Base-by-base conservation (phyloP, 1,139 yeast species). In the Kodamaea sp. region DNA sequence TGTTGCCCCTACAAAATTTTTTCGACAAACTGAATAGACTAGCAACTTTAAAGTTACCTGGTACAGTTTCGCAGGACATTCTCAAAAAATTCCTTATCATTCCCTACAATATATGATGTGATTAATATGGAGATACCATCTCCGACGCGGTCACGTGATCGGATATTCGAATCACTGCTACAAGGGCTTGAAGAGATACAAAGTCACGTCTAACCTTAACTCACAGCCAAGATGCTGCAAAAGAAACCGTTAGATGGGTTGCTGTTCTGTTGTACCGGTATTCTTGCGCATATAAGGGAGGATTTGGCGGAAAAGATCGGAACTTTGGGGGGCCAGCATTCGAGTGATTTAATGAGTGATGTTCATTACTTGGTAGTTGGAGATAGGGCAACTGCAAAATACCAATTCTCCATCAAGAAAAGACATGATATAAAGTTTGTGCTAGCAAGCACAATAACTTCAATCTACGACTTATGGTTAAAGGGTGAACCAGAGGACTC, bases 361-460 rank as follows among this genome's bases (percentile, higher is more conserved):
- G 85, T 82, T 7, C 72, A 76, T 33, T 77, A 76, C 41, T 60
- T 87, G 28, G 67, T 87, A 4, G 92, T 86, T 12, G 95, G 92
- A 1, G 72, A 72, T 37, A 56, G 78, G 22, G 65, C 74, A 43
- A 80, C 94, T 0, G 83, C 79, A 18, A 87, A 87, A 57, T 86
- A 80, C 57, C 63, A 63, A 38, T 86, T 72, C 55, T 80, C 85
- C 32, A 75, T 83, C 2, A 65, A 67, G 42, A 66, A 72, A 36
- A 61, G 95, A 38, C 60, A 66, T 29, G 92, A 85, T 53, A 70
- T 87, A 29, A 59, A 59, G 29, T 77, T 85, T 46, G 51, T 87
- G 15, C 56, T 61, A 10, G 71, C 79, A 0, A 67, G 68, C 2
- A 61, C 74, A 20, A 61, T 86, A 3, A 48, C 57, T 9, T 57